A percentile compares a stretch with the other conserved stretches of the same genome.
Conservation (phyloP, 2,329 filamentous ascomycete genomes). For the Neofusicoccum parvum region DNA sequence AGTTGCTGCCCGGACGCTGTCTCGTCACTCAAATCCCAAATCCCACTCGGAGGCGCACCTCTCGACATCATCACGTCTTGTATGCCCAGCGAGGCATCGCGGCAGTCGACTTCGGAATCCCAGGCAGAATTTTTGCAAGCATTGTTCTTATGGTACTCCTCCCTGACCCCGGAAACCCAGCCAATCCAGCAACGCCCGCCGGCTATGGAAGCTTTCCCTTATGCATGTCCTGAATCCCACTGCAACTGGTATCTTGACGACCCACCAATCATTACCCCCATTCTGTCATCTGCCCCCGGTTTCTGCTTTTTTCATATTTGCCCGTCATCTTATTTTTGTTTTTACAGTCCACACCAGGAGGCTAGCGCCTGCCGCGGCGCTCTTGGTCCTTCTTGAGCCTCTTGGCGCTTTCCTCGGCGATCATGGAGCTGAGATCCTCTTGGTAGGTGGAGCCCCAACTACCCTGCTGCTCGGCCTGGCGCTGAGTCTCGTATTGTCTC, state of each 20-base stretch:
- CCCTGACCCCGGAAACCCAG: constrained; percentile 18
- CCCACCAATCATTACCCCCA: background rate
- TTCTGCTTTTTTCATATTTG: background rate
- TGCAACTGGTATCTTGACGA: constrained; percentile 19
- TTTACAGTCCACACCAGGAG: constrained; percentile 4
- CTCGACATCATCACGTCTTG: constrained; percentile 19
- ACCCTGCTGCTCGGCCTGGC: constrained; percentile 60
- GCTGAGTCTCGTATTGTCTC: constrained; percentile 74
- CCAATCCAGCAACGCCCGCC: constrained; percentile 21
- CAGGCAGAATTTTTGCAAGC: constrained; percentile 20
- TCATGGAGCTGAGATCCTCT: constrained; percentile 94
- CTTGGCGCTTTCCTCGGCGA: constrained; percentile 89
- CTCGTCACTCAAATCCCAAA: background rate
- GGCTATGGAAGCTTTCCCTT: constrained; percentile 21
- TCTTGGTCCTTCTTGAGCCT: constrained; percentile 86
- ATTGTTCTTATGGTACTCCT: constrained; percentile 22
- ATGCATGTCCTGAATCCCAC: constrained; percentile 17
- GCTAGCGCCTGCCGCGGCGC: constrained; percentile 61
- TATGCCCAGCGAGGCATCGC: constrained; percentile 4
- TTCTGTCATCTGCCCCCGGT: background rate
- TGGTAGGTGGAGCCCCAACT: constrained; percentile 77
- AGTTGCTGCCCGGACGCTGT: background rate
- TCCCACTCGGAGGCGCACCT: background rate
- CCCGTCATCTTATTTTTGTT: constrained; percentile 17
- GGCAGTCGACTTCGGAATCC: constrained; percentile 17